A percentile compares a stretch with the other conserved stretches of the same genome.
These are phyloP conservation scores for Mycena rebaudengoi DNA, from an alignment of 768 basidiomycete species.

Conservation along the genomic window DNA sequence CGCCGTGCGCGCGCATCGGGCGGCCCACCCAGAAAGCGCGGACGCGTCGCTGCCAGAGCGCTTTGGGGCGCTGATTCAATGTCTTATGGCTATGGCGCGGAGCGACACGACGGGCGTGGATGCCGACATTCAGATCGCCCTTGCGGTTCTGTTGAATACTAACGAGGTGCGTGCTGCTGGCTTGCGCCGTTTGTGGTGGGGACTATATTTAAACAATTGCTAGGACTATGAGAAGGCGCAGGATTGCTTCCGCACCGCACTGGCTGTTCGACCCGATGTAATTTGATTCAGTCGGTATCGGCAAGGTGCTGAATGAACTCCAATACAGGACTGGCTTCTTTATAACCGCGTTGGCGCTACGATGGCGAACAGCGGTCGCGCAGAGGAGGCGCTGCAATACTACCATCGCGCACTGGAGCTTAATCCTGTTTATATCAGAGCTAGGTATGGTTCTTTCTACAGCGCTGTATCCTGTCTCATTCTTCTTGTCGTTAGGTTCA, in stretches of 20 bases:
- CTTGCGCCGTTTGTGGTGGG: background rate
- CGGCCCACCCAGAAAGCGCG: conserved; percentile 36
- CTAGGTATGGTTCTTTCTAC: conserved; percentile 54
- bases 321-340: conserved; percentile 82
- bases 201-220: background rate
- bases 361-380: conserved; percentile 86
- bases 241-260: conserved; percentile 92
- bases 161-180: conserved; percentile 81
- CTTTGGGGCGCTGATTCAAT: conserved; percentile 69
- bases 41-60: conserved; percentile 46
- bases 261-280: conserved; percentile 89
- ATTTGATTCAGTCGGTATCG: conserved; percentile 17
- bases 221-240: conserved; percentile 92
- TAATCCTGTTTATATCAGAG: conserved; percentile 91
- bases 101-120: conserved; percentile 72
- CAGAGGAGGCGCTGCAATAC: conserved; percentile 85
- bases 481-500: conserved; percentile 69
- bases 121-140: conserved; percentile 93
- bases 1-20: conserved; percentile 51
- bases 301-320: background rate
- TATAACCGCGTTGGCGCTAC: conserved; percentile 96
- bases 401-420: conserved; percentile 88
- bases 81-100: conserved; percentile 84
- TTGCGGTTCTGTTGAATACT: conserved; percentile 92
- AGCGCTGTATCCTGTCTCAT: background rate